Evolutionary conservation across 768 basidiomycete genomes (phyloP).

Genomic region (Tulasnella sp.): DNA sequence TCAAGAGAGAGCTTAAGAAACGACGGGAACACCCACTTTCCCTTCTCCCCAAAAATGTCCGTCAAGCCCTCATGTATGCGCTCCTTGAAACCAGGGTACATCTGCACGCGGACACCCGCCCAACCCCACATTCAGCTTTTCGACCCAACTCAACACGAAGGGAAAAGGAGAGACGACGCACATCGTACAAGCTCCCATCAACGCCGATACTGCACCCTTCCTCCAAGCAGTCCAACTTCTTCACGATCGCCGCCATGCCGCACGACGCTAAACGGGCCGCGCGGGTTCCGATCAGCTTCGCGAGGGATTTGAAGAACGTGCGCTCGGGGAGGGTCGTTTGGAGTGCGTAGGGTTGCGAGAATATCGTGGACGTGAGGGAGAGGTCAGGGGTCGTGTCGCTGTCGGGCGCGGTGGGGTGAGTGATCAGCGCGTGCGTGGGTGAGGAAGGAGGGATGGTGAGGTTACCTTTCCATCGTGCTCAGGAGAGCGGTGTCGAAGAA

Average conservation of each 20-base stretch:
- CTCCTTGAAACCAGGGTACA: conserved; percentile 95
- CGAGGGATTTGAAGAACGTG: conserved; percentile 92
- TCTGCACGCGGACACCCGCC: conserved; percentile 36
- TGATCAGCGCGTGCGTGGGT: no score
- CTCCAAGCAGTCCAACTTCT: conserved; percentile 88
- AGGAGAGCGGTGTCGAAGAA: conserved; percentile 94
- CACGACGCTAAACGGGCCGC: conserved; percentile 88
- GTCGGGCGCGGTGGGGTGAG: no score
- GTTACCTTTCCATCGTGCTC: conserved; percentile 95
- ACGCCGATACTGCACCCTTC: conserved; percentile 83
- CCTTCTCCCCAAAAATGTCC: conserved; percentile 95
- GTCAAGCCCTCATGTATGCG: conserved; percentile 84
- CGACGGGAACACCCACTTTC: conserved; percentile 43
- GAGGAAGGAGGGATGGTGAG: no score
- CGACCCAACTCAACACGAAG: not conserved
- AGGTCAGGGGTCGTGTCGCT: conserved; percentile 95
- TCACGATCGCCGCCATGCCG: conserved; percentile 92
- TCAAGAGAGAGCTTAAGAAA: not conserved
- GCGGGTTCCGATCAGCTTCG: conserved; percentile 77
- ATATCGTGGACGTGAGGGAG: conserved; percentile 93
- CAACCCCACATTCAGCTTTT: not conserved
- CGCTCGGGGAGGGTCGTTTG: conserved; percentile 95
- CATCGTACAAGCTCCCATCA: conserved; percentile 93
- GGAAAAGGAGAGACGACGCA: no score
- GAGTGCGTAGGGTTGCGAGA: conserved; percentile 91